These are phyloP conservation scores for Curvularia sp. DNA, from an alignment of 2,329 filamentous ascomycete genomes.

Conservation along the genomic window DNA sequence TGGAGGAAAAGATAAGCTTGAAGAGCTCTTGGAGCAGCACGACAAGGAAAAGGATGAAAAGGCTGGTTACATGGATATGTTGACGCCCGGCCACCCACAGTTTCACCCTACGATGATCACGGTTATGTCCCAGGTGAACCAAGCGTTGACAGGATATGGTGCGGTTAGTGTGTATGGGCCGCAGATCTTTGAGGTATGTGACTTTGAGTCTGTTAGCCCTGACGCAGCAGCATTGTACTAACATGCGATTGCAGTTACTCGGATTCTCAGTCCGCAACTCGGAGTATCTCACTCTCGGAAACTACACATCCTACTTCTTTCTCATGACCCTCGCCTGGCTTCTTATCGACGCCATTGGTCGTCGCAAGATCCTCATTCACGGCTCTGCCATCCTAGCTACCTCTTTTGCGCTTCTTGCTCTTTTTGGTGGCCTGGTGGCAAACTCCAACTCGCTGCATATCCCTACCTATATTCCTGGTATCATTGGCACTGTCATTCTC, in stretches of 20 bases:
- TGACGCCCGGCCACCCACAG: constrained; percentile 61
- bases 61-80: constrained; percentile 64
- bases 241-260: constrained; percentile 63
- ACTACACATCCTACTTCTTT: constrained; percentile 67
- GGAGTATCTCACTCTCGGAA: constrained; percentile 65
- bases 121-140: constrained; percentile 69
- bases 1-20: constrained; percentile 57
- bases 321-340: constrained; percentile 69
- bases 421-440: constrained; percentile 60
- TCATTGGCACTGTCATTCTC: constrained; percentile 60
- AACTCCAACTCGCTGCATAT: constrained; percentile 49
- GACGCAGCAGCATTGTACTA: constrained; percentile 41
- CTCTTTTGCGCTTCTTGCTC: constrained; percentile 60
- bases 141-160: constrained; percentile 65
- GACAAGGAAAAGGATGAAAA: constrained; percentile 58
- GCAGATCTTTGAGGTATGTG: constrained; percentile 63
- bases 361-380: constrained; percentile 61
- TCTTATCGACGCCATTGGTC: constrained; percentile 63
- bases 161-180: constrained; percentile 69
- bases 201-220: neutral
- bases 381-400: constrained; percentile 58
- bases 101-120: constrained; percentile 68
- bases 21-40: constrained; percentile 60
- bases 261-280: constrained; percentile 60
- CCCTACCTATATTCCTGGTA: constrained; percentile 53